These are phyloP conservation scores for Umbelopsis sp. DNA, from an alignment of 371 early-diverging fungal species.

Conservation along the genomic window DNA sequence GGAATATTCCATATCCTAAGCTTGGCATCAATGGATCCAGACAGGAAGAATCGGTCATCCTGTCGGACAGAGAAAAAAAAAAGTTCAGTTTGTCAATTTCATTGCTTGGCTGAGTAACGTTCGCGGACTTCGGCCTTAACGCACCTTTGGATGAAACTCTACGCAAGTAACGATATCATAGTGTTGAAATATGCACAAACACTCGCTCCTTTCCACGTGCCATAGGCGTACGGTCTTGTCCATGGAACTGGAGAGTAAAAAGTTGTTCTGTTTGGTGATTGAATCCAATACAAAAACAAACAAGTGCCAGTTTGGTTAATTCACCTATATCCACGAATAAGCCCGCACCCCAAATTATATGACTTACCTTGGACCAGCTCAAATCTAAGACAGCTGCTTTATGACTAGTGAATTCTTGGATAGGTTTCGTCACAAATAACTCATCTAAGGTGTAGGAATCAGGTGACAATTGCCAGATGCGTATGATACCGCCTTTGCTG, in stretches of 20 bases:
- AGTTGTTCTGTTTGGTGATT: constrained; percentile 1
- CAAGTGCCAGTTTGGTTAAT: not conserved
- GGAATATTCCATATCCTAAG: constrained; percentile 17
- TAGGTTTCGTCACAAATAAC: constrained; percentile 13
- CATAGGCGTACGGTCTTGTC: constrained; percentile 7
- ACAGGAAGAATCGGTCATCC: constrained; percentile 7
- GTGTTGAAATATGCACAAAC: constrained; percentile 11
- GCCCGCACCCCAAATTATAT: not conserved
- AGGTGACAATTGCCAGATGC: constrained; percentile 12
- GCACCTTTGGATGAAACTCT: constrained; percentile 10
- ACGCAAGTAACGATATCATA: constrained; percentile 16
- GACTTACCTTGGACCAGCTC: constrained; percentile 10
- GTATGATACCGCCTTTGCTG: constrained; percentile 1
- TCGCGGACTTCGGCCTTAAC: not conserved
- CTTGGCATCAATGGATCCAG: constrained; percentile 12
- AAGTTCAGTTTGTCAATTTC: not conserved
- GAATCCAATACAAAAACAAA: not conserved
- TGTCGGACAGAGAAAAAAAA: not conserved
- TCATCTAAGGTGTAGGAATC: not conserved
- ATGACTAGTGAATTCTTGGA: constrained; percentile 18
- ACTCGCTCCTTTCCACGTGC: constrained; percentile 11
- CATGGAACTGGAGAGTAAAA: constrained; percentile 10
- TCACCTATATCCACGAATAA: no score
- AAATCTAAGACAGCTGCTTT: constrained; percentile 11
- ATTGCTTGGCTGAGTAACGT: not conserved